Evolutionary conservation across 306 rosid genomes (phyloP).

Genomic region (Citrullus colocynthis): DNA sequence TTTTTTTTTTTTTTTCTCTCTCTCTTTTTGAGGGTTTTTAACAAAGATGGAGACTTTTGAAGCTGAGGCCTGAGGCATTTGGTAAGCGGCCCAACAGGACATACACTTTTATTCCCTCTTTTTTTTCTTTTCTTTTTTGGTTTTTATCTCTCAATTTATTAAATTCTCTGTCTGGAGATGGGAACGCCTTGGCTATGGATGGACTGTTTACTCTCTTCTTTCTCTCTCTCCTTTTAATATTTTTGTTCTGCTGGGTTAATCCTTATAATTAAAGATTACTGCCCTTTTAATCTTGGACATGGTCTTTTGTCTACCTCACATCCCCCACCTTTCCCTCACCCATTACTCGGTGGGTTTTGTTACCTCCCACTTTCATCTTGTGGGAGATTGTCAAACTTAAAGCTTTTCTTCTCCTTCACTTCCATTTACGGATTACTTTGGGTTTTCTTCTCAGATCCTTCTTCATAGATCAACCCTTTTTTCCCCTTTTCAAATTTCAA

Average conservation of each 20-base stretch:
- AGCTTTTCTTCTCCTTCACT: slow-evolving; percentile 14
- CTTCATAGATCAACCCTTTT: background rate
- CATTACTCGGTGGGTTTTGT: slow-evolving; percentile 37
- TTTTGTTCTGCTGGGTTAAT: slow-evolving; percentile 32
- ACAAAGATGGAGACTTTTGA: slow-evolving; percentile 11
- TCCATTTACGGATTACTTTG: background rate
- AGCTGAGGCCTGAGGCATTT: slow-evolving; percentile 22
- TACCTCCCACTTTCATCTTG: slow-evolving; percentile 23
- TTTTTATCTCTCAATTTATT: slow-evolving; percentile 2
- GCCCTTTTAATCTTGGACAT: slow-evolving; percentile 30
- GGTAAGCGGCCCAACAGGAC: slow-evolving; percentile 33
- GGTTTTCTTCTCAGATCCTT: slow-evolving; percentile 3
- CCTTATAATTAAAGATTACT: slow-evolving; percentile 36
- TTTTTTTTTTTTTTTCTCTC: background rate
- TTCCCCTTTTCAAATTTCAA: background rate
- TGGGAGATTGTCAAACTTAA: slow-evolving; percentile 8
- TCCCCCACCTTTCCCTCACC: slow-evolving; percentile 38
- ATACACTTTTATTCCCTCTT: background rate
- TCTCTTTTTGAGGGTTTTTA: background rate
- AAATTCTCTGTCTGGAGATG: slow-evolving; percentile 26
- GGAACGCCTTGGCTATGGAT: slow-evolving; percentile 16
- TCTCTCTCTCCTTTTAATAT: background rate
- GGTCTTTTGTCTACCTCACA: slow-evolving; percentile 19
- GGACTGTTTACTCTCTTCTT: slow-evolving; percentile 2
- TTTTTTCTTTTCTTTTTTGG: background rate